Evolutionary conservation across 139 green algal genomes (phyloP).

Genomic region (Coelastrella sp.): DNA sequence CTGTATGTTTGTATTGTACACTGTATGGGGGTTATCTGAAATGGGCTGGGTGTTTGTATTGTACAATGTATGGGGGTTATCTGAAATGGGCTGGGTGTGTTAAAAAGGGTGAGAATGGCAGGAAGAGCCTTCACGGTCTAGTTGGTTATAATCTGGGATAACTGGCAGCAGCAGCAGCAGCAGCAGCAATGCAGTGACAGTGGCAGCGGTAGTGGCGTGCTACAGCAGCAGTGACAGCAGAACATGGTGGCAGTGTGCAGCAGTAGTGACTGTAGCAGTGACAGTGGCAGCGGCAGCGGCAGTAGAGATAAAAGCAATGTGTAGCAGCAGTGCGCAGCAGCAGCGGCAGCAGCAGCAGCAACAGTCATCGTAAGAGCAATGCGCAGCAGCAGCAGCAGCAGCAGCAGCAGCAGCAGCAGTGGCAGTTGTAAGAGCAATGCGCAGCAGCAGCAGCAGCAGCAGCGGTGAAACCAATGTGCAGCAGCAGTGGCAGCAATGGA

Average conservation of each 20-base stretch:
- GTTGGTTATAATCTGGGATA: background rate
- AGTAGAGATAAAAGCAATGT: too few species aligned
- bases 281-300: background rate
- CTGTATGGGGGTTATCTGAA: too few species aligned
- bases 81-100: too few species aligned
- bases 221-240: too few species aligned
- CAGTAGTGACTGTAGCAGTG: background rate
- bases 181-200: background rate
- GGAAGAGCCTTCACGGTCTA: background rate
- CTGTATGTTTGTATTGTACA: too few species aligned
- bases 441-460: conserved; percentile 10
- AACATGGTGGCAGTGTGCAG: background rate
- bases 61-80: too few species aligned
- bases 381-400: background rate
- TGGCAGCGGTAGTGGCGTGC: too few species aligned
- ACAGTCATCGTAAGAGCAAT: background rate
- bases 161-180: background rate
- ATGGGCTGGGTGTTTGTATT: too few species aligned
- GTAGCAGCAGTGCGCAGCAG: background rate
- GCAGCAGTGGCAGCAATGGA: background rate
- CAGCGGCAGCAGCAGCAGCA: background rate
- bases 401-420: background rate
- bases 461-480: background rate
- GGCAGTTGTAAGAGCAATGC: background rate
- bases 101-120: too few species aligned